Evolutionary conservation across 345 rosid genomes (phyloP).

Genomic region (Eucalyptus grandis): DNA sequence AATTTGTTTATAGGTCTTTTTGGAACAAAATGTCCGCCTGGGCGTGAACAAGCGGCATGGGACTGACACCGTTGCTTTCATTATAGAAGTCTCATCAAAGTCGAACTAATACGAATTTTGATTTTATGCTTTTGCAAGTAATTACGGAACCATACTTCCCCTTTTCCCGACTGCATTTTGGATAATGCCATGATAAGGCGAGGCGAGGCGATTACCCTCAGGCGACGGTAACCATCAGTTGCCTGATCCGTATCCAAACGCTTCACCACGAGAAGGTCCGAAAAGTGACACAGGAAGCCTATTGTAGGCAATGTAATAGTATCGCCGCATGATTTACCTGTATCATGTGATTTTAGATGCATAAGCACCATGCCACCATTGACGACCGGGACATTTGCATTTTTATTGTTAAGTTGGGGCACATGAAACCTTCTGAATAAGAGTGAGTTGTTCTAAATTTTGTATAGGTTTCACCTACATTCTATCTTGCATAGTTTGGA

Average conservation of each 20-base stretch:
- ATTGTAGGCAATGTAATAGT: background rate
- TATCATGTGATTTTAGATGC: background rate
- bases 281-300: background rate
- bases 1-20: background rate
- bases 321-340: background rate
- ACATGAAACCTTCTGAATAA: background rate
- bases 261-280: background rate
- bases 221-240: background rate
- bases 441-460: too few species aligned
- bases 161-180: background rate
- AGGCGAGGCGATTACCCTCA: background rate
- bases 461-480: too few species aligned
- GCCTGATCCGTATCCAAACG: background rate
- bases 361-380: background rate
- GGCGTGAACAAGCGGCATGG: background rate
- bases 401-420: background rate
- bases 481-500: too few species aligned
- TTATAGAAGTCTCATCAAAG: background rate
- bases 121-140: background rate
- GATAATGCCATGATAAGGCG: background rate
- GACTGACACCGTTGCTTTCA: background rate
- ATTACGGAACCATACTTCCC: background rate
- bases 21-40: background rate
- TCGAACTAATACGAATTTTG: background rate
- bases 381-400: background rate